Conservation (phyloP, 306 rosid genomes). For the Lotus japonicus region DNA sequence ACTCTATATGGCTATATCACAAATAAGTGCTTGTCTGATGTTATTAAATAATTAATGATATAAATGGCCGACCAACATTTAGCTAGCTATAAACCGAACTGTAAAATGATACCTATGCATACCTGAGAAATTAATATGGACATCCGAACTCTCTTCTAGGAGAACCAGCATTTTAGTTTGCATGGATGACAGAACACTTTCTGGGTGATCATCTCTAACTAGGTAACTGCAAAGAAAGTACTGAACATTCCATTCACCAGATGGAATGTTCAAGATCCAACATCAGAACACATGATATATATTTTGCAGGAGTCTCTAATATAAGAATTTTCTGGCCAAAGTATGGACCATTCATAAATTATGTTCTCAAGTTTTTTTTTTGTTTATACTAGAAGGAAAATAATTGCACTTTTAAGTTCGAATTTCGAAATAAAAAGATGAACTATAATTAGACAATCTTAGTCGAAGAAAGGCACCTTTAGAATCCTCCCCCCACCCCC, state of each 20-base stretch:
- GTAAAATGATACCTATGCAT: too few species aligned
- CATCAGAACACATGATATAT: conserved; percentile 98
- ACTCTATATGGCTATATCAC: too few species aligned
- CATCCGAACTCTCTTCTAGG: conserved; percentile 91
- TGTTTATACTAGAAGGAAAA: neutral
- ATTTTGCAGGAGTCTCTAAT: conserved; percentile 94
- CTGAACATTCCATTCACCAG: conserved; percentile 88
- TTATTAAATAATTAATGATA: too few species aligned
- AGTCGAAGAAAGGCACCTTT: conserved; percentile 49
- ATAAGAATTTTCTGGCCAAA: conserved; percentile 92
- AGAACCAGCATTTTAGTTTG: conserved; percentile 86
- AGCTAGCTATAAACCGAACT: too few species aligned
- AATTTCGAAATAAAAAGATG: neutral
- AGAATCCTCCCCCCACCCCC: conserved; percentile 36
- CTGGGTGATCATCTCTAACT: conserved; percentile 99
- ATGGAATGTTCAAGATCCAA: conserved; percentile 92
- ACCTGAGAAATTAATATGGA: conserved; percentile 1
- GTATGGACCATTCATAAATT: conserved; percentile 60
- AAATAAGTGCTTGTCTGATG: too few species aligned
- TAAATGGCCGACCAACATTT: too few species aligned
- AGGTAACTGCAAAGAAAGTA: conserved; percentile 79
- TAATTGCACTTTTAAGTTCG: neutral
- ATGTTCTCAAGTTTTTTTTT: neutral
- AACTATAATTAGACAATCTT: conserved; percentile 2
- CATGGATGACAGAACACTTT: conserved; percentile 87